Base-by-base conservation (phyloP, 768 basidiomycete genomes). In the Boletus coccyginus region DNA sequence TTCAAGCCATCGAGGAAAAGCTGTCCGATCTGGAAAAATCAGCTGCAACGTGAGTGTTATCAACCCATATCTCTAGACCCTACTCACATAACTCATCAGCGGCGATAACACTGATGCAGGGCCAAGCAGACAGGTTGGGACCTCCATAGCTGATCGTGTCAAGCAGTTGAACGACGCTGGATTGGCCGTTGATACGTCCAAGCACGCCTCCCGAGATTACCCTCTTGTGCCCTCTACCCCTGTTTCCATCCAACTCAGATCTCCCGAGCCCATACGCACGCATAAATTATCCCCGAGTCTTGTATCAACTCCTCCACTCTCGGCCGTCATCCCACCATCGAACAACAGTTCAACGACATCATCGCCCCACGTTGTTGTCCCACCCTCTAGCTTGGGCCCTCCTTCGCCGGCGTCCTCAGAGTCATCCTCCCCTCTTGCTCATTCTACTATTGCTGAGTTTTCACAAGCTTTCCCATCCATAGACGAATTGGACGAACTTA, bases 91-190 rank as follows among this genome's bases (percentile, higher is more conserved):
- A 13, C 29, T 36, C 46, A 57, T 43, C 48, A 70, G 64, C 48
- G 52, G 55, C 33, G 51, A 52, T 27, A 52, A 42, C 36, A 12
- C 59, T 33, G 59, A 62, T 43, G 76, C 55, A 32, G 78, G 73
- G 38, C 70, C 78, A 16, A 74, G 76, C 41, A 71, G 62, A 50
- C 78, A 78, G 57, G 63, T 80, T 3, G 86, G 84, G n/a, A 84
- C 78, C 7, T 86, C 83, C 48, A 91, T 96, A 56, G 88, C 88
- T 27, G 92, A 93, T 74, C 82, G 94, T 48, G 79, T 94, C 73
- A 84, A 81, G 61, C 84, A 88, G 16, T 73, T 96, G 19, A 81
- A 87, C 66, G 84, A 83, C 56, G 85, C 82, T 46, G 94, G 94
- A 2, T 71, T 94, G 66, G 75, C 79, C 12, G 78, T 85, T 17